Evolutionary conservation across 768 basidiomycete species (phyloP).

Genomic region (Hericium erinaceus): DNA sequence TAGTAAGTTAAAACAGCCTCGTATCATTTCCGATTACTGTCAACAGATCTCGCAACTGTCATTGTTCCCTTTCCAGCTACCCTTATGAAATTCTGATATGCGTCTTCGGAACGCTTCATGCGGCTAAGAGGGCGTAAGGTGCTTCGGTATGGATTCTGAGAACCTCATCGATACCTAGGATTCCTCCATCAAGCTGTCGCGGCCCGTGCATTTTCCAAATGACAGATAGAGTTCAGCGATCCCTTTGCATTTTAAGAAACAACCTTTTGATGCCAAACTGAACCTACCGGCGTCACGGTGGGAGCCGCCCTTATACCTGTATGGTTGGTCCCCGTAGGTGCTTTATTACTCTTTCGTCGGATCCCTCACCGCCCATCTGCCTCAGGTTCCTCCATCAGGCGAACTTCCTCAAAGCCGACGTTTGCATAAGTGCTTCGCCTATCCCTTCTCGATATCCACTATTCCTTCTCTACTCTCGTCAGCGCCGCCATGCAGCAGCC

Average conservation of each 20-base stretch:
- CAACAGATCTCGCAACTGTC: too few relatives aligned
- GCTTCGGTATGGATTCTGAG: neutral
- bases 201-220: constrained; percentile 11
- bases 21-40: too few relatives aligned
- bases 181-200: constrained; percentile 8
- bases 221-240: constrained; percentile 15
- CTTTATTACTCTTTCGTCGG: constrained; percentile 1
- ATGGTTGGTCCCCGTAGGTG: constrained; percentile 8
- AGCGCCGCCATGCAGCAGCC: constrained; percentile 22
- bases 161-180: constrained; percentile 14
- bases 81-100: constrained; percentile 16
- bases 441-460: constrained; percentile 3
- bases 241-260: constrained; percentile 19
- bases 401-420: constrained; percentile 7
- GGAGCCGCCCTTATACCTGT: constrained; percentile 14
- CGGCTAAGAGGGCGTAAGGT: constrained; percentile 7
- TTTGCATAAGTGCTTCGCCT: constrained; percentile 8
- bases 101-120: constrained; percentile 11
- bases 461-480: constrained; percentile 4
- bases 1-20: too few relatives aligned
- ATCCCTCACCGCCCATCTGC: neutral
- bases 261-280: constrained; percentile 15
- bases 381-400: neutral
- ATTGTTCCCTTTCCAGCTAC: neutral
- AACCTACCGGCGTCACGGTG: constrained; percentile 10